A percentile compares a stretch with the other conserved stretches of the same genome.
phyloP scores from a whole-genome alignment of 1,284 basidiomycete species.

The Cryptococcus amylolentus region DNA sequence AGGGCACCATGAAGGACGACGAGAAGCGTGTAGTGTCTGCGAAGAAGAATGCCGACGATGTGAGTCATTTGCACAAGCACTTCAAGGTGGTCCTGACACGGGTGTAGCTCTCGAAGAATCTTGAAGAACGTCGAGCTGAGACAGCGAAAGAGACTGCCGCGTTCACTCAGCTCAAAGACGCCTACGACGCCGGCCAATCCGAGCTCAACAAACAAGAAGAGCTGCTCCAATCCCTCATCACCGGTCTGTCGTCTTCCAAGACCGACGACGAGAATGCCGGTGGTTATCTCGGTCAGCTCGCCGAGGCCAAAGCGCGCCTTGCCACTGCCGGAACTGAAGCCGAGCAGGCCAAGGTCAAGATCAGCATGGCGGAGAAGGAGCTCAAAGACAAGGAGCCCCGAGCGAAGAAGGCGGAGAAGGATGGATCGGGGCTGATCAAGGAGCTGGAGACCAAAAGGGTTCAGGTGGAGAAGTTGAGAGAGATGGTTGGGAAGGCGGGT shows the following conservation, averaged over 20 bases:
- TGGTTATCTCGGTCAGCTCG: conserved; percentile 94
- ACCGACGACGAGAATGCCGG: conserved; percentile 63
- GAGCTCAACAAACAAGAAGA: conserved; percentile 77
- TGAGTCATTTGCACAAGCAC: conserved; percentile 47
- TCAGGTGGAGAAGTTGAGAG: conserved; percentile 61
- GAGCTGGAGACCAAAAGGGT: conserved; percentile 62
- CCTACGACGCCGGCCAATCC: conserved; percentile 63
- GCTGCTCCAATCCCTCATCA: conserved; percentile 90
- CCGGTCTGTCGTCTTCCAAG: conserved; percentile 74
- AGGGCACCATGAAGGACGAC: conserved; percentile 75
- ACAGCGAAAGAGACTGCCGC: conserved; percentile 53
- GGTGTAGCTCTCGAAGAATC: conserved; percentile 57
- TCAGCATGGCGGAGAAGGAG: conserved; percentile 76
- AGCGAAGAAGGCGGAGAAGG: conserved; percentile 81
- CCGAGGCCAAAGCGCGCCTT: conserved; percentile 73
- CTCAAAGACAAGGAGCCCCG: conserved; percentile 70
- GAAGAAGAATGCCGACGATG: conserved; percentile 61
- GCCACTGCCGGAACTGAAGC: conserved; percentile 79
- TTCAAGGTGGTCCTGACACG: not conserved
- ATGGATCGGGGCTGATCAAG: conserved; percentile 67
- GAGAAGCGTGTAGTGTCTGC: conserved; percentile 60
- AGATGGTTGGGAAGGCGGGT: conserved; percentile 61
- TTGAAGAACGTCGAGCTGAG: conserved; percentile 60
- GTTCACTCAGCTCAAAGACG: conserved; percentile 55
- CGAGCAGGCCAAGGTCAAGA: conserved; percentile 75